These are phyloP conservation scores for Aspergillus saccharolyticus DNA, from an alignment of 495 filamentous ascomycete genomes.

Conservation along the genomic window DNA sequence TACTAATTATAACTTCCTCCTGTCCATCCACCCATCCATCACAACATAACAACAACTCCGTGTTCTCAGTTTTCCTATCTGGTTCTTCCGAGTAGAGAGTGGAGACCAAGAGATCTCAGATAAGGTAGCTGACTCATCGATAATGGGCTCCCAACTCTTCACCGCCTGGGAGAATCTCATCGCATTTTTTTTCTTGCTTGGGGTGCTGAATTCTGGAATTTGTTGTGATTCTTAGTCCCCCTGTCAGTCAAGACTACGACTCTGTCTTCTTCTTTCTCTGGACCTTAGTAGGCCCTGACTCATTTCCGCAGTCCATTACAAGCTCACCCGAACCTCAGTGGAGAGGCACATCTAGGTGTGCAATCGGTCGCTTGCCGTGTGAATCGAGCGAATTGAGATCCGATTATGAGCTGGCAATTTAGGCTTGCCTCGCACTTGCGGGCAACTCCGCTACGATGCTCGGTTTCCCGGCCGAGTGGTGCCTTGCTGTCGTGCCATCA, in stretches of 20 bases:
- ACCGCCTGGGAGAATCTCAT: not conserved
- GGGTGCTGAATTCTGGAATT: not conserved
- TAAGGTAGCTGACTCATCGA: not conserved
- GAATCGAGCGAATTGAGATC: not conserved
- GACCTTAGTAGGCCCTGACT: not conserved
- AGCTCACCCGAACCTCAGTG: slow-evolving; percentile 14
- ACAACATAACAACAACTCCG: not conserved
- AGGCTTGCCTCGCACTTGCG: slow-evolving; percentile 32
- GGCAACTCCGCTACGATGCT: slow-evolving; percentile 32
- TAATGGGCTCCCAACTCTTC: not conserved
- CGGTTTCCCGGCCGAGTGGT: slow-evolving; percentile 34
- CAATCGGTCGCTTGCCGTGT: slow-evolving; percentile 11
- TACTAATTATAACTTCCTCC: too few species aligned
- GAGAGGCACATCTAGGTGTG: slow-evolving; percentile 10
- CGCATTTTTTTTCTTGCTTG: slow-evolving; percentile 1
- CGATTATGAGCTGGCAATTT: slow-evolving; percentile 34
- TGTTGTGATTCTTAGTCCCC: not conserved
- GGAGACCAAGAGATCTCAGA: not conserved
- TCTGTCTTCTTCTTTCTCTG: not conserved
- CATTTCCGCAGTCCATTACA: slow-evolving; percentile 4
- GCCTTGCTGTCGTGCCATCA: slow-evolving; percentile 13
- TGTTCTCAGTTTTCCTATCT: not conserved
- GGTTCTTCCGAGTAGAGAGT: not conserved
- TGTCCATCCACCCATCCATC: not conserved
- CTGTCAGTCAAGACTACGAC: not conserved